Evolutionary conservation across 1,284 basidiomycete species (phyloP).

Genomic region (Puccinia coronata): DNA sequence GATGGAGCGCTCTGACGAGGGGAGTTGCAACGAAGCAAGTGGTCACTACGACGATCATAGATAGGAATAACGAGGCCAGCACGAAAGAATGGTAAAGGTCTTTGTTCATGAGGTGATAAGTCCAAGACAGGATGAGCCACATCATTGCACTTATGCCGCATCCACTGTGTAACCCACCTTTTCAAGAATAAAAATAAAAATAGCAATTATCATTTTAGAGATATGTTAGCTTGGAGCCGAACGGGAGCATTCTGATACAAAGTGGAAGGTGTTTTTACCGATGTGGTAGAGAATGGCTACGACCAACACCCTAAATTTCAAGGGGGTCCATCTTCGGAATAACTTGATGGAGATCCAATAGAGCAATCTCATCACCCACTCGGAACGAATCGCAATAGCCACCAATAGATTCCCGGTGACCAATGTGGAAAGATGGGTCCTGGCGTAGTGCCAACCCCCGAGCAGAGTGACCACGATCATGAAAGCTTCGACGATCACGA

Average conservation of each 20-base stretch:
- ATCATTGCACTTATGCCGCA: slow-evolving; percentile 69
- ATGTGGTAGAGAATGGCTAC: slow-evolving; percentile 49
- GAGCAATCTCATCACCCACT: slow-evolving; percentile 67
- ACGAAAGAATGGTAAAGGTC: slow-evolving; percentile 64
- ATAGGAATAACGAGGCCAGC: slow-evolving; percentile 66
- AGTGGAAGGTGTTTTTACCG: slow-evolving; percentile 15
- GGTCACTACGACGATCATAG: slow-evolving; percentile 65
- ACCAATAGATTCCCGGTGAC: slow-evolving; percentile 67
- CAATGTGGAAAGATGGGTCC: slow-evolving; percentile 66
- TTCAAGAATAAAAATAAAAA: too few relatives aligned
- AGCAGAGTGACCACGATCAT: slow-evolving; percentile 67
- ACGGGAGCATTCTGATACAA: neutral
- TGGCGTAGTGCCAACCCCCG: slow-evolving; percentile 69
- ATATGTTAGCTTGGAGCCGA: neutral
- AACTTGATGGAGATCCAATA: slow-evolving; percentile 62
- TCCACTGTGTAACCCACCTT: slow-evolving; percentile 73
- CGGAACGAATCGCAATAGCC: slow-evolving; percentile 66
- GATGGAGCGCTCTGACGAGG: slow-evolving; percentile 72
- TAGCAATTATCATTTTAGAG: neutral
- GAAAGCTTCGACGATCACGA: slow-evolving; percentile 66
- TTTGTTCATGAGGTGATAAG: slow-evolving; percentile 69
- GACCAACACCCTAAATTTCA: slow-evolving; percentile 36
- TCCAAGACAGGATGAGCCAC: slow-evolving; percentile 60
- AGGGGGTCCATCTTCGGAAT: slow-evolving; percentile 28
- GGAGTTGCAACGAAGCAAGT: slow-evolving; percentile 68